These are phyloP conservation scores for Mortierella polycephala DNA, from an alignment of 371 early-diverging fungal genomes.

Conservation along the genomic window DNA sequence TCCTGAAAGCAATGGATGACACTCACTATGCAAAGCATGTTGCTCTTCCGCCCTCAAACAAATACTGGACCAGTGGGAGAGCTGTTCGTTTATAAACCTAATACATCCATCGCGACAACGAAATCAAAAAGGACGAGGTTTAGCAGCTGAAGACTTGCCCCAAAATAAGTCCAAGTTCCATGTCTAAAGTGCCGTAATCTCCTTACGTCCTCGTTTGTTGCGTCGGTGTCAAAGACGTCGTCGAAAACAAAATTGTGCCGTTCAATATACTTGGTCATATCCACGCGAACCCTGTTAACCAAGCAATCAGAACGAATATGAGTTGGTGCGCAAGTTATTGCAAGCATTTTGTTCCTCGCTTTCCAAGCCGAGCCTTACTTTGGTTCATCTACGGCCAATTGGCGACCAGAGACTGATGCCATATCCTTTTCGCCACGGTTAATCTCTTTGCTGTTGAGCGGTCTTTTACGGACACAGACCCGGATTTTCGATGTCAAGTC, in stretches of 20 bases:
- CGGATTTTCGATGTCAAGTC: slow-evolving; percentile 85
- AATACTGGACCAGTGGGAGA: slow-evolving; percentile 91
- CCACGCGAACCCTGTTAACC: slow-evolving; percentile 80
- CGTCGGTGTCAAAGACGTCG: slow-evolving; percentile 91
- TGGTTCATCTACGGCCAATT: slow-evolving; percentile 88
- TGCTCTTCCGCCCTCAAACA: slow-evolving; percentile 96
- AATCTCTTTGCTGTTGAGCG: slow-evolving; percentile 86
- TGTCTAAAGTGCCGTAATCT: too few species aligned
- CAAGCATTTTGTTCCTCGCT: too few species aligned
- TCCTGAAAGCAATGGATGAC: too few species aligned
- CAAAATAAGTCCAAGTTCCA: too few species aligned
- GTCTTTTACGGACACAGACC: slow-evolving; percentile 97
- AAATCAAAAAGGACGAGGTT: too few species aligned
- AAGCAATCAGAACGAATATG: too few species aligned
- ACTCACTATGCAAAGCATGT: slow-evolving; percentile 98
- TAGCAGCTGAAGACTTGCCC: too few species aligned
- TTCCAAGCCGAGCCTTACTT: slow-evolving; percentile 64
- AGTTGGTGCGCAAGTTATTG: too few species aligned
- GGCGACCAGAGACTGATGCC: slow-evolving; percentile 70
- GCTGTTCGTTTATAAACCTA: slow-evolving; percentile 90
- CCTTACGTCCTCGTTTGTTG: slow-evolving; percentile 78
- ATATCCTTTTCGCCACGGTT: slow-evolving; percentile 85
- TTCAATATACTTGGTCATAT: slow-evolving; percentile 94
- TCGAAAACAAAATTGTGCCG: slow-evolving; percentile 97
- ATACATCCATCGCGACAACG: too few species aligned